A percentile compares a stretch with the other conserved stretches of the same genome.
phyloP scores from a whole-genome alignment of 768 basidiomycete genomes.

The Lentinus brumalis region DNA sequence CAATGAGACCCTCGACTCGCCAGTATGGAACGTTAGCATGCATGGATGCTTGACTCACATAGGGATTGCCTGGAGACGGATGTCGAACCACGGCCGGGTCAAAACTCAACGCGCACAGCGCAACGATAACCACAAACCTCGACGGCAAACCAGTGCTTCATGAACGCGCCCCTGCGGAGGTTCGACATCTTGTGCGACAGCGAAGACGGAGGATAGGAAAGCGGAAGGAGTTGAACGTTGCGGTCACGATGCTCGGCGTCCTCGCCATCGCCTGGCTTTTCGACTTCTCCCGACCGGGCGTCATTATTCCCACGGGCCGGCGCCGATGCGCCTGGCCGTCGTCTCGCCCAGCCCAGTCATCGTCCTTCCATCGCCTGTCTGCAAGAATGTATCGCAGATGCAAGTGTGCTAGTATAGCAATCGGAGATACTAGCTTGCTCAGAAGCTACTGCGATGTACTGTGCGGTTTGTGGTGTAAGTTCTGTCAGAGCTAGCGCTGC shows the following conservation, averaged over 20 bases:
- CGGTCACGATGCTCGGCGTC: neutral
- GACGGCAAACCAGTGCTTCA: conserved; percentile 75
- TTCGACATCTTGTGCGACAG: conserved; percentile 22
- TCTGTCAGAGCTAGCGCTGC: no score
- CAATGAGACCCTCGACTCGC: neutral
- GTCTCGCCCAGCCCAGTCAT: conserved; percentile 12
- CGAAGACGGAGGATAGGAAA: neutral
- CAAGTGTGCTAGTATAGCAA: neutral
- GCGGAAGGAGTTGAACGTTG: conserved; percentile 4
- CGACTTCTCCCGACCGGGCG: conserved; percentile 19
- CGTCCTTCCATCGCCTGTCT: neutral
- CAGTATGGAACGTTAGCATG: neutral
- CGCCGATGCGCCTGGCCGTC: conserved; percentile 17
- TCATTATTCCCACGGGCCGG: conserved; percentile 19
- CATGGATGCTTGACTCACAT: conserved; percentile 38
- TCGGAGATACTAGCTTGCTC: no score
- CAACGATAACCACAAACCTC: conserved; percentile 49
- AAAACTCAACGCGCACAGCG: neutral
- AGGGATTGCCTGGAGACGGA: conserved; percentile 44
- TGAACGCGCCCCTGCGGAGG: conserved; percentile 36
- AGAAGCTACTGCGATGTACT: no score
- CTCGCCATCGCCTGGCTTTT: conserved; percentile 1
- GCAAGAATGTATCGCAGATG: neutral
- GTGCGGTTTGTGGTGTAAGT: no score
- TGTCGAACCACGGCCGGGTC: neutral